A percentile compares a stretch with the other conserved stretches of the same genome.
phyloP scores from a whole-genome alignment of 2,329 filamentous ascomycete species.

The Hysterium pulicare region DNA sequence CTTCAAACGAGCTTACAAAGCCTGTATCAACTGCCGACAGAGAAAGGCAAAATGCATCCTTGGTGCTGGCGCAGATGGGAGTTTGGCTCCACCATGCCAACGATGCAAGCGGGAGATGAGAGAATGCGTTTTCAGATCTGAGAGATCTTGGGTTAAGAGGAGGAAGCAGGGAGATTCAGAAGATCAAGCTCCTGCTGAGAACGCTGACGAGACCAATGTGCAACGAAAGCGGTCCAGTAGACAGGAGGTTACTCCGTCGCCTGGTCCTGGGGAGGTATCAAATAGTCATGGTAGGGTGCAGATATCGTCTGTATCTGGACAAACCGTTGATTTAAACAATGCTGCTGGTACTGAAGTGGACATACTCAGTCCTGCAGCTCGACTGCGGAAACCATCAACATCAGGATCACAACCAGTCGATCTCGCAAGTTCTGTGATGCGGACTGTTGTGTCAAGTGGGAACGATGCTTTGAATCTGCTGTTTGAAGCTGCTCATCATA shows the following conservation, averaged over 20 bases:
- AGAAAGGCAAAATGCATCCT: slow-evolving; percentile 53
- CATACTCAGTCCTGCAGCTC: slow-evolving; percentile 24
- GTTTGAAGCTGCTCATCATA: slow-evolving; percentile 48
- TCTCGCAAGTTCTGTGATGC: slow-evolving; percentile 42
- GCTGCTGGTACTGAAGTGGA: too few relatives aligned
- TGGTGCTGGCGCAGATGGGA: slow-evolving; percentile 40
- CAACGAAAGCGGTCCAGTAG: slow-evolving; percentile 14
- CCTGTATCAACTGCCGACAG: slow-evolving; percentile 52
- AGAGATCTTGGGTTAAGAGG: slow-evolving; percentile 30
- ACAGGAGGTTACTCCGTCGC: too few relatives aligned
- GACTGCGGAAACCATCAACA: slow-evolving; percentile 30
- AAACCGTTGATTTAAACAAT: slow-evolving; percentile 16
- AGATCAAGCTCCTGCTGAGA: too few relatives aligned
- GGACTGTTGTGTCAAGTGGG: slow-evolving; percentile 51
- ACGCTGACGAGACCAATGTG: slow-evolving; percentile 28
- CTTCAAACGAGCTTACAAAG: slow-evolving; percentile 54
- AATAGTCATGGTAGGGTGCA: too few relatives aligned
- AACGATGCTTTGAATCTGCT: slow-evolving; percentile 54
- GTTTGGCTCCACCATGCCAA: slow-evolving; percentile 44
- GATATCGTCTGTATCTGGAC: too few relatives aligned
- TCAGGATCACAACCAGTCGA: slow-evolving; percentile 14
- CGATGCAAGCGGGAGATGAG: slow-evolving; percentile 51
- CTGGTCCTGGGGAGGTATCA: too few relatives aligned
- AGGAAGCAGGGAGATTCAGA: not conserved
- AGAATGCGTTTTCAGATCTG: slow-evolving; percentile 46